phyloP scores from a whole-genome alignment of 2,329 filamentous ascomycete genomes.

The Ophiostoma angusticollis region DNA sequence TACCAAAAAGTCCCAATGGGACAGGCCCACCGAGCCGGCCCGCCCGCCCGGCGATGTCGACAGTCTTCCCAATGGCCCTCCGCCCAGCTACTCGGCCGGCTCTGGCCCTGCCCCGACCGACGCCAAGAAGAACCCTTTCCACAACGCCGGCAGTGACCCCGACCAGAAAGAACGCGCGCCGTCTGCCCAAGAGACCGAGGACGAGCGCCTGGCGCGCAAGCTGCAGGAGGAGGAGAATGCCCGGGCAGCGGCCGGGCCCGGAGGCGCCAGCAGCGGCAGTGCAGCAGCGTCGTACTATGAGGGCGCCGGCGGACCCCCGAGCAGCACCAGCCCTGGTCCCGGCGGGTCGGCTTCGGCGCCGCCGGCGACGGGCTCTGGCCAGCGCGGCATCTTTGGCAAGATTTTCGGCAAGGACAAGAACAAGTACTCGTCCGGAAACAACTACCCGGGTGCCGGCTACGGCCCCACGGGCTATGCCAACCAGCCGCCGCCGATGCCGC shows the following conservation, averaged over 20 bases:
- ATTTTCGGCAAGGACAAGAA: constrained; percentile 32
- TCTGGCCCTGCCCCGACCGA: constrained; percentile 33
- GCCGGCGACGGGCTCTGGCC: constrained; percentile 26
- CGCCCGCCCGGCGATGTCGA: constrained; percentile 25
- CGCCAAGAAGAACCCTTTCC: constrained; percentile 63
- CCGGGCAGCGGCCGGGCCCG: constrained; percentile 27
- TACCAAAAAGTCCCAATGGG: constrained; percentile 86
- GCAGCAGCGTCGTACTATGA: constrained; percentile 25
- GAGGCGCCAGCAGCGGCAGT: constrained; percentile 18
- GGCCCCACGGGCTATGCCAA: constrained; percentile 19
- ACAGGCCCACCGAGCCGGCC: constrained; percentile 60
- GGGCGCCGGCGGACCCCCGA: constrained; percentile 5
- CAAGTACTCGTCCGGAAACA: constrained; percentile 4
- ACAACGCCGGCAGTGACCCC: background rate
- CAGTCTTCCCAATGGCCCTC: constrained; percentile 49
- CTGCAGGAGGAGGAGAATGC: constrained; percentile 77
- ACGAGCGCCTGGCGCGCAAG: constrained; percentile 61
- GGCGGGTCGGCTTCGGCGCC: background rate
- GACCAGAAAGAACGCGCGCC: constrained; percentile 23
- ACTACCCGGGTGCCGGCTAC: constrained; percentile 19
- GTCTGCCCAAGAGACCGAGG: constrained; percentile 38
- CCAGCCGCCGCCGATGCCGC: constrained; percentile 20
- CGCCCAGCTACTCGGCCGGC: constrained; percentile 51
- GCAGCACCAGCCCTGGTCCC: constrained; percentile 12
- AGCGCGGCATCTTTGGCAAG: constrained; percentile 39